Conservation (phyloP, 2,329 filamentous ascomycete genomes). For the Lasiodiplodia gonubiensis region DNA sequence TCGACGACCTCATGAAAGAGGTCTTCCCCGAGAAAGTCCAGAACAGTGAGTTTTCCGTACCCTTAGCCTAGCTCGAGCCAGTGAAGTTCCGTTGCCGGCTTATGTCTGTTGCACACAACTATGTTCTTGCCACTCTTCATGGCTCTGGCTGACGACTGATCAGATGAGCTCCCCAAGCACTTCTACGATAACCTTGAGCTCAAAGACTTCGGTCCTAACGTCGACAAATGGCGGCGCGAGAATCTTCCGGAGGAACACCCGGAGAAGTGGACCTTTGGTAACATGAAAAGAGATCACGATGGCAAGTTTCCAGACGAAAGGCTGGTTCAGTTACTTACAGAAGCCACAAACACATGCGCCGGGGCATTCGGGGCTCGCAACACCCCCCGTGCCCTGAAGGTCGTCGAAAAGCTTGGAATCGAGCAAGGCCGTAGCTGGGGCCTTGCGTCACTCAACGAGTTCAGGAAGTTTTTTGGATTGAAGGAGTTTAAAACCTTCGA, state of each 20-base stretch:
- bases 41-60: not conserved
- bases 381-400: constrained; percentile 53
- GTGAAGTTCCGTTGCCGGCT: too few species aligned
- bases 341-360: constrained; percentile 47
- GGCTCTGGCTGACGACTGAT: not conserved
- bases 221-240: constrained; percentile 49
- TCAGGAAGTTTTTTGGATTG: constrained; percentile 76
- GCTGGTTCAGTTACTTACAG: constrained; percentile 53
- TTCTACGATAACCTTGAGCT: constrained; percentile 34
- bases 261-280: constrained; percentile 51
- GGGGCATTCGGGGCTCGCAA: constrained; percentile 60
- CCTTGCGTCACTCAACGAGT: constrained; percentile 76
- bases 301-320: constrained; percentile 53
- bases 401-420: constrained; percentile 75
- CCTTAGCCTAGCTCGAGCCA: not conserved
- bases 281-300: constrained; percentile 48
- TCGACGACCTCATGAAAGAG: constrained; percentile 58
- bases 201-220: constrained; percentile 63
- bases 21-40: not conserved
- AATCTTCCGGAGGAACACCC: constrained; percentile 64
- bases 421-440: constrained; percentile 75
- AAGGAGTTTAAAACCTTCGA: constrained; percentile 75
- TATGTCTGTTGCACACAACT: too few species aligned
- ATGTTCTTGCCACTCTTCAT: too few species aligned
- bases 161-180: constrained; percentile 53